A percentile compares a stretch with the other conserved stretches of the same genome.
phyloP scores from a whole-genome alignment of 2,329 filamentous ascomycete genomes.

The Erysiphe pulchra region DNA sequence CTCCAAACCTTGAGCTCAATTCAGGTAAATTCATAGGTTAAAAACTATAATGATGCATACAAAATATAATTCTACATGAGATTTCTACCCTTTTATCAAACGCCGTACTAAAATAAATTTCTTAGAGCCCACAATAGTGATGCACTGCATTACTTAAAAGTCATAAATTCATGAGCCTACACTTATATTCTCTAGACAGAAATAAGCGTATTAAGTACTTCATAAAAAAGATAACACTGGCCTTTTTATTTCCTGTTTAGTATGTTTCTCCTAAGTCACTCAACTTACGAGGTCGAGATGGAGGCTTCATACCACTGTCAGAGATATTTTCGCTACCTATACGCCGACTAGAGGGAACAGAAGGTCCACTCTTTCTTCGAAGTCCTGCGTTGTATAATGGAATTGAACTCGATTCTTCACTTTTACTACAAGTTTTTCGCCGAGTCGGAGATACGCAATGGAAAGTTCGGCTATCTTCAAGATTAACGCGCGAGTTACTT shows the following conservation, averaged over 20 bases:
- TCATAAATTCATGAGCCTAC: not conserved
- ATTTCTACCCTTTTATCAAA: too few relatives aligned
- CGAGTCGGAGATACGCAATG: conserved; percentile 19
- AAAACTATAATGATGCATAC: too few relatives aligned
- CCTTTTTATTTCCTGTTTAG: not conserved
- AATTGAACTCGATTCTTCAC: conserved; percentile 20
- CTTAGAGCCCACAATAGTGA: too few relatives aligned
- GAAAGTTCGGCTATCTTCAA: conserved; percentile 9
- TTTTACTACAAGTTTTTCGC: conserved; percentile 18
- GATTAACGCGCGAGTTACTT: conserved; percentile 12
- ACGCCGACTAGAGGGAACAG: conserved; percentile 6
- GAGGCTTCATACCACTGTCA: conserved; percentile 9
- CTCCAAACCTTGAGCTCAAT: too few relatives aligned
- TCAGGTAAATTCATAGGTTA: too few relatives aligned
- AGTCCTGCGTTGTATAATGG: conserved; percentile 17
- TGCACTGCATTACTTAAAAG: not conserved
- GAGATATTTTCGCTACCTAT: conserved; percentile 10
- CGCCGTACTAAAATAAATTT: too few relatives aligned
- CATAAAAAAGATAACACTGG: not conserved
- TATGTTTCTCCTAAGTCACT: conserved; percentile 27
- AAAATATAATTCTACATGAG: too few relatives aligned
- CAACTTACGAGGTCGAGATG: conserved; percentile 18
- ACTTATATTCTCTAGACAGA: too few relatives aligned
- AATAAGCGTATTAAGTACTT: not conserved
- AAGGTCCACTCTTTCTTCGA: conserved; percentile 22